Percentiles rank a stretch among this genome's conserved stretches.
phyloP scores from a whole-genome alignment of 164 flowering plant genomes.

The Akebia trifoliata region DNA sequence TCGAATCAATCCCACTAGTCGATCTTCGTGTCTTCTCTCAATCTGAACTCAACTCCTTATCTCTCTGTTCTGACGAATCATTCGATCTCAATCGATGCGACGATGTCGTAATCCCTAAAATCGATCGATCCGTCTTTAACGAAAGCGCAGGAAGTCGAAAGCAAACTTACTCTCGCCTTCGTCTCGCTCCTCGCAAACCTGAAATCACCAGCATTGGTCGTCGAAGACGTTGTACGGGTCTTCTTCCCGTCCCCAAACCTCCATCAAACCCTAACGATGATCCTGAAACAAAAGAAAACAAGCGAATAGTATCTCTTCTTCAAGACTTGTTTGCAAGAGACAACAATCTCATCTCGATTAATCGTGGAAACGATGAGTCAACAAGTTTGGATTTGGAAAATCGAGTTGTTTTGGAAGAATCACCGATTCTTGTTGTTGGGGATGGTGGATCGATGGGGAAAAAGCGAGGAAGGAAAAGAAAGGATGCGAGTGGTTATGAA shows the following conservation, averaged over 20 bases:
- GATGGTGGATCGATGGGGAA: background rate
- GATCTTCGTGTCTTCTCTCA: slow-evolving; percentile 75
- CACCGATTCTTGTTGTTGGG: background rate
- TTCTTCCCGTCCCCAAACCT: slow-evolving; percentile 13
- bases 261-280: slow-evolving; percentile 15
- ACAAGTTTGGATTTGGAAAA: background rate
- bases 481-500: slow-evolving; percentile 2
- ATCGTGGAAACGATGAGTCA: too few species aligned
- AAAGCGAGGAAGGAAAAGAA: slow-evolving; percentile 13
- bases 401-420: background rate
- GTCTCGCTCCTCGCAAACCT: slow-evolving; percentile 53
- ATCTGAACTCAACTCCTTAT: slow-evolving; percentile 65
- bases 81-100: slow-evolving; percentile 29
- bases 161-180: slow-evolving; percentile 84
- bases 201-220: slow-evolving; percentile 19
- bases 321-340: slow-evolving; percentile 37
- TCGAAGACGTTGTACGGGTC: slow-evolving; percentile 14
- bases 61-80: slow-evolving; percentile 40
- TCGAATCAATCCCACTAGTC: slow-evolving; percentile 49
- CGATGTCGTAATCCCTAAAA: slow-evolving; percentile 59
- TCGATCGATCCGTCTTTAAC: slow-evolving; percentile 82
- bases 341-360: too few species aligned
- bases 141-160: slow-evolving; percentile 88
- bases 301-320: slow-evolving; percentile 36
- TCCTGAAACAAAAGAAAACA: slow-evolving; percentile 38